phyloP scores from a whole-genome alignment of 192 early-diverging fungal species.

The Pecoramyces ruminantium region DNA sequence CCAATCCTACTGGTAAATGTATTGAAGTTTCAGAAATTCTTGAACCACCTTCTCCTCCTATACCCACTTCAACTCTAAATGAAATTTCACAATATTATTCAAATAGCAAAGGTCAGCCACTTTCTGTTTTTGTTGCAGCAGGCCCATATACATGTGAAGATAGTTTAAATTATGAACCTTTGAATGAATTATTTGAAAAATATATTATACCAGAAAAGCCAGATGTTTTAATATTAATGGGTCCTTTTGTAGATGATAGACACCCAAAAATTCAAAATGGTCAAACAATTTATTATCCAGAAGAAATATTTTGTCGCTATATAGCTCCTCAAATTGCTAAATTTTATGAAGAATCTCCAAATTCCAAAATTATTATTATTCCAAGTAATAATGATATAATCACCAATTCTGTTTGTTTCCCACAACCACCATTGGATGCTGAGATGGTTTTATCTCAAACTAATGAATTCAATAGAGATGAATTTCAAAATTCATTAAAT shows the following conservation, averaged over 20 bases:
- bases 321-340: slow-evolving; percentile 36
- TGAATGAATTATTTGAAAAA: slow-evolving; percentile 50
- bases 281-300: slow-evolving; percentile 14
- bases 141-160: slow-evolving; percentile 78
- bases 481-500: slow-evolving; percentile 8
- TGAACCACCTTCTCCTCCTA: slow-evolving; percentile 22
- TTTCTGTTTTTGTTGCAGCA: slow-evolving; percentile 40
- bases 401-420: slow-evolving; percentile 55
- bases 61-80: slow-evolving; percentile 20
- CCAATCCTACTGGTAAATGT: slow-evolving; percentile 16
- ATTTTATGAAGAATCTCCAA: slow-evolving; percentile 20
- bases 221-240: slow-evolving; percentile 56
- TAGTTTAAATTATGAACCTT: slow-evolving; percentile 62
- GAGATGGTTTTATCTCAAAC: neutral
- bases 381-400: slow-evolving; percentile 63
- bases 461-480: neutral
- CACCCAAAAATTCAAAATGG: slow-evolving; percentile 12
- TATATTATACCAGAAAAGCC: slow-evolving; percentile 42
- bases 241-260: slow-evolving; percentile 27
- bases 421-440: slow-evolving; percentile 60
- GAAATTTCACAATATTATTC: slow-evolving; percentile 22
- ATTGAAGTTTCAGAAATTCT: slow-evolving; percentile 12
- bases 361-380: slow-evolving; percentile 43
- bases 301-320: slow-evolving; percentile 41
- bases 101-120: slow-evolving; percentile 11